Evolutionary conservation across 2,329 filamentous ascomycete genomes (phyloP), one percentile per base, ranked within the genome.

Genomic region (Penicillium psychrosexuale): DNA sequence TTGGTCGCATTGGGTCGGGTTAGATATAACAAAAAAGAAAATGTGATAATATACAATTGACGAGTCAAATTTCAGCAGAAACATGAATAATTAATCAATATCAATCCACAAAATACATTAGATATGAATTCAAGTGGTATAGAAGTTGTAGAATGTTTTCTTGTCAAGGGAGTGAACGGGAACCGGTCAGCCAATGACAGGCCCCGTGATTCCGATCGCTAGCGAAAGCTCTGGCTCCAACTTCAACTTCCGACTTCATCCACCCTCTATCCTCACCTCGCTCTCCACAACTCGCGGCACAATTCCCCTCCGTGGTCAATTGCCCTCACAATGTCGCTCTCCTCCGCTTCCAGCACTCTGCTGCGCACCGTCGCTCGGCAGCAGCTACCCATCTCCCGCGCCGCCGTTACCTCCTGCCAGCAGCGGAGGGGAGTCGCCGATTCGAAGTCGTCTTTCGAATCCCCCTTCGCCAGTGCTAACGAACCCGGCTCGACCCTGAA

Each of bases 261-360:
- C 70, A 69, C 66, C 63, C 60, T 58, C 64, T 64, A 62, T 61
- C 61, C 63, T 63, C 62, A 59, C 62, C 58, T 58, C 59, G 58
- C 61, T 55, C 62, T 59, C 60, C 63, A 66, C 70, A 67, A 69
- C 71, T 72, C 70, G 69, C 61, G 60, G 63, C 52, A 67, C 67
- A 69, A 70, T 69, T 68, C 65, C 65, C 65, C 60, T 59, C 63
- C 61, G 62, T 61, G 63, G 63, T 65, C 63, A 63, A 63, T 64
- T 62, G 62, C 60, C 52, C 57, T 68, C 63, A 68, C 65, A 60
- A 73, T 74, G 71, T 71, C 73, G 74, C 83, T 91, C 75, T 78
- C 85, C 71, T 81, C 82, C 73, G 82, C 85, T 72, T 84, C 88
- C 74, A 84, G 85, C 77, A 80, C 84, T 70, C 81, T 89, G 73